Base-by-base conservation (phyloP, 192 early-diverging fungal genomes). In the Coemansia reversa region DNA sequence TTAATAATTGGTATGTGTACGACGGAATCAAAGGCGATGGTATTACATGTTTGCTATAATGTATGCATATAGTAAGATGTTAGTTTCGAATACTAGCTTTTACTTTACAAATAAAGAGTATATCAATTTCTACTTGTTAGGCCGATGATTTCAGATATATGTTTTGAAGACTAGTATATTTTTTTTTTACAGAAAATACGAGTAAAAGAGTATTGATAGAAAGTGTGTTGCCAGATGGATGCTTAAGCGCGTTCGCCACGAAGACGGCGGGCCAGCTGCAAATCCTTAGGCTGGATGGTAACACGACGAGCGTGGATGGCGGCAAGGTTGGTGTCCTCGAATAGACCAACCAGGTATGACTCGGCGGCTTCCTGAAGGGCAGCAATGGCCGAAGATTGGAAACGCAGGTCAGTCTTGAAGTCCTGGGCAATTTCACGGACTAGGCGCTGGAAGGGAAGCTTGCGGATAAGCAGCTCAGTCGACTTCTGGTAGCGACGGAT, bases 261-360 rank as follows among this genome's bases (percentile, higher is more conserved):
- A 72, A 98, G 92, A 85, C 95, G 90, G 65, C 93, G 91, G 67
- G 95, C 95, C 67, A 98, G 86, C 84, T 98, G 96, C 76, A 98
- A 92, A 81, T 99, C 97, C 89, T 97, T 97, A 78, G 95, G 97
- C 83, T 98, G 95, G 86, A 99, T 98, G 79, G 97, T 98, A 75
- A 98, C 97, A 83, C 97, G 92, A 89, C 97, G 96, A 83, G 94
- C 97, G 83, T 98, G 96, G 87, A 97, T 95, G 68, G 95, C 97
- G 50, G 96, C 95, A 83, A 99, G 86, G 84, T 99, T 99, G 81
- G 95, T 98, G 84, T 98, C 96, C 83, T 96, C 97, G 57, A 95
- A 95, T 45, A 94, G 85, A 12, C 85, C 82, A 57, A 93, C 94
- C 30, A 95, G 85, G 79, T 94, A 95, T 23, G 94, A 91, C 85